Conservation (phyloP, 2,329 filamentous ascomycete genomes). For the Talaromyces piceae region DNA sequence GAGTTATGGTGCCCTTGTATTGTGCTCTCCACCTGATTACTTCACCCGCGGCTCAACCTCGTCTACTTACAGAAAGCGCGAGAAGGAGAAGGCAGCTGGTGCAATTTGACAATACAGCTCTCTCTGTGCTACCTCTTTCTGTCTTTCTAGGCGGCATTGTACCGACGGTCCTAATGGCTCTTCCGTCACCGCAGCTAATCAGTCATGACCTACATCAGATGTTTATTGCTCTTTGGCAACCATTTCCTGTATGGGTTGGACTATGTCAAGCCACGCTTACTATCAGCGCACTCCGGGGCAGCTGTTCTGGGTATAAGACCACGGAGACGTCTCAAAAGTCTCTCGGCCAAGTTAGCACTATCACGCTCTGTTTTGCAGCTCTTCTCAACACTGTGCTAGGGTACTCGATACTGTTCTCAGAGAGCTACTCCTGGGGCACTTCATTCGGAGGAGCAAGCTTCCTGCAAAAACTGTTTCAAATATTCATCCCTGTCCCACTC, state of each 20-base stretch:
- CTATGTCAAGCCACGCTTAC: neutral
- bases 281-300: neutral
- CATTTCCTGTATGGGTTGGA: constrained; percentile 1
- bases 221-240: neutral
- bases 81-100: neutral
- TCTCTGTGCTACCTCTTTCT: neutral
- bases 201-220: neutral
- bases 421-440: neutral
- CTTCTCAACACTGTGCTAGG: neutral
- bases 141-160: neutral
- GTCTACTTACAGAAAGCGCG: neutral
- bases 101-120: neutral
- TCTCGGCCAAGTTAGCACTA: neutral
- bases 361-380: neutral
- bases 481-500: neutral
- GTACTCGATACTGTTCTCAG: neutral
- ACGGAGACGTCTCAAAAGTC: neutral
- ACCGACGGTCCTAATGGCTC: neutral
- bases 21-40: neutral
- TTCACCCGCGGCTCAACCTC: neutral
- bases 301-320: neutral
- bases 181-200: neutral
- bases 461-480: neutral
- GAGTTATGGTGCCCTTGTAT: neutral
- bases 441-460: neutral